Evolutionary conservation across 192 early-diverging fungal genomes (phyloP).

Genomic region (Podila clonocystis): DNA sequence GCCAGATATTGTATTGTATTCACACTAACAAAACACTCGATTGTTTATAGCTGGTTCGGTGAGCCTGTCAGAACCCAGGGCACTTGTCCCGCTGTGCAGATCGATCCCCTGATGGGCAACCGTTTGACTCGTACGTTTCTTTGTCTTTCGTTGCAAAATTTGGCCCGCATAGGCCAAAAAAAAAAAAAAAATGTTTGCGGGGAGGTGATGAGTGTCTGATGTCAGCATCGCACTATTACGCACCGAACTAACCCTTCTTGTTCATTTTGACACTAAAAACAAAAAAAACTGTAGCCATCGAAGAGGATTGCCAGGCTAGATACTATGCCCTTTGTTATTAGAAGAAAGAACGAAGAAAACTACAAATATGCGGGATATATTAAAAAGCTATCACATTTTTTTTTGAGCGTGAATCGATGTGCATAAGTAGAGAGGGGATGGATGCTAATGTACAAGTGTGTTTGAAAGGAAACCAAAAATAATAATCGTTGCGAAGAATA

Average conservation of each 20-base stretch:
- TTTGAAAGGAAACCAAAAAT: background rate
- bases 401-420: background rate
- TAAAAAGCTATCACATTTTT: background rate
- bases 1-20: background rate
- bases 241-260: background rate
- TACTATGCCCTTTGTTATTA: constrained; percentile 37
- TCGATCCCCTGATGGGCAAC: constrained; percentile 36
- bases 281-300: constrained; percentile 8
- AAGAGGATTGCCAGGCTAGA: constrained; percentile 16
- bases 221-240: background rate
- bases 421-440: background rate
- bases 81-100: constrained; percentile 13
- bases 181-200: background rate
- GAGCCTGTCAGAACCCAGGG: constrained; percentile 7
- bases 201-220: background rate
- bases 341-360: background rate
- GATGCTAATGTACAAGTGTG: background rate
- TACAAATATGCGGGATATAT: no score
- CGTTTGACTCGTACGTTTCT: constrained; percentile 38
- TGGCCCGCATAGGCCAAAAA: background rate
- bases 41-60: constrained; percentile 22
- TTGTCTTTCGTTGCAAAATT: background rate
- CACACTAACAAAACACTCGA: background rate
- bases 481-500: background rate
- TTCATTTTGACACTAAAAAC: background rate